Base-by-base conservation (phyloP, 805 yeast species). In the Hanseniaspora hatyaiensis region DNA sequence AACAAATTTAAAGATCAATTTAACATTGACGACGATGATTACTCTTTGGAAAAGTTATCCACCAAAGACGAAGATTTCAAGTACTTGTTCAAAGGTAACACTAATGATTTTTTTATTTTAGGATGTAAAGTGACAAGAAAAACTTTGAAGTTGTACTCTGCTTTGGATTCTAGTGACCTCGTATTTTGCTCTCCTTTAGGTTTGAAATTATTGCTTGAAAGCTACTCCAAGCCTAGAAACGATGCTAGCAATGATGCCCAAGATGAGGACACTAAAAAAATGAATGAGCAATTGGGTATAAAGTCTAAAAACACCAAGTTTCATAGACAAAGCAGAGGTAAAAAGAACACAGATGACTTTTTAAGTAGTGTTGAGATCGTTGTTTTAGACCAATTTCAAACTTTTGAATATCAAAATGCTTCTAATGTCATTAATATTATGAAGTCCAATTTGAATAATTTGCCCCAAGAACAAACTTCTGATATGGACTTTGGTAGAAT, bases 131-230 rank as follows among this genome's bases (percentile, higher is more conserved):
- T 87, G 62, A 86, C 96, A 1, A 74, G 96, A 58, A 89, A 87
- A 60, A 73, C 95, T 0, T 59, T 89, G 50, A 88, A 87, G 63
- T 66, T 92, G 29, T 92, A 82, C 63, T 74, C 95, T 12, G 77
- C 85, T 20, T 86, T 86, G 58, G 83, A 84, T 59, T 76, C 78
- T 38, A 80, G 94, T 1, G 98, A 92, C 64, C 69, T 92, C 15
- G 78, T 92, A 12, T 61, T 92, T 23, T 95, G 95, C 36, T 86
- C 96, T 6, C 96, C 98, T 3, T 72, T 92, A 51, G 97, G 97
- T 0, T 67, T 92, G 40, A 76, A 81, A 50, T 71, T 86, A 73
- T 75, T 88, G 37, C 65, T 87, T 52, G 47, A 48, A 42, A 36
- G 47, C 24, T 41, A 48, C 13, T 48, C 51, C 15, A 45, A 31